phyloP scores from a whole-genome alignment of 2,329 filamentous ascomycete genomes.

The Malbranchea cinnamomea region DNA sequence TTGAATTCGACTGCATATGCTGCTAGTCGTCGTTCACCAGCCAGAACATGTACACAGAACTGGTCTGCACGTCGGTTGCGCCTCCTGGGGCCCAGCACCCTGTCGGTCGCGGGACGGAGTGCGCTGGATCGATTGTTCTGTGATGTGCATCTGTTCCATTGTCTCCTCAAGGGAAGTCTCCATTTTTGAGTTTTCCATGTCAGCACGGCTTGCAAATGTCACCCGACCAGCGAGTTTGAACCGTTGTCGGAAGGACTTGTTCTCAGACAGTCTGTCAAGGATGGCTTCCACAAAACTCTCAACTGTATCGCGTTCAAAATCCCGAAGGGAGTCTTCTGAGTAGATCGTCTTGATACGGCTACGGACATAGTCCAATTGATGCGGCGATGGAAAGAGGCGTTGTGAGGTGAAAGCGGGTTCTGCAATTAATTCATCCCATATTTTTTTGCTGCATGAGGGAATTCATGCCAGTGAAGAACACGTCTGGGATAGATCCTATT shows the following conservation, averaged over 20 bases:
- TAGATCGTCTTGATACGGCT: slow-evolving; percentile 18
- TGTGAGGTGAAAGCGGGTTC: slow-evolving; percentile 5
- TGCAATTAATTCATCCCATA: slow-evolving; percentile 7
- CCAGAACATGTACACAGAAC: slow-evolving; percentile 14
- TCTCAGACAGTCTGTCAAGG: slow-evolving; percentile 15
- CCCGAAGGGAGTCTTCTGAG: slow-evolving; percentile 21
- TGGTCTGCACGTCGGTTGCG: slow-evolving; percentile 14
- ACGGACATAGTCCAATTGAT: slow-evolving; percentile 8
- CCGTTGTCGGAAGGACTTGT: slow-evolving; percentile 15
- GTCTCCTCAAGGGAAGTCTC: too few species aligned
- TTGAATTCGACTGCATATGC: slow-evolving; percentile 17
- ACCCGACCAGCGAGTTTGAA: slow-evolving; percentile 19
- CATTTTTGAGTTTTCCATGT: too few species aligned
- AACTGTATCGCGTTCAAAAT: slow-evolving; percentile 22
- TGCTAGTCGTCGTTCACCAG: slow-evolving; percentile 11
- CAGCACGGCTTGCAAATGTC: too few species aligned
- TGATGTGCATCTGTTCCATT: too few species aligned
- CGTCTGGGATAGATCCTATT: slow-evolving; percentile 6
- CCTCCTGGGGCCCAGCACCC: too few species aligned
- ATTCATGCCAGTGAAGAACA: slow-evolving; percentile 7
- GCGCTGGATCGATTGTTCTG: too few species aligned
- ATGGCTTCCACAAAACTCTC: slow-evolving; percentile 24
- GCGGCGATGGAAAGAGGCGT: slow-evolving; percentile 7
- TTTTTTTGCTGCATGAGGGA: slow-evolving; percentile 3
- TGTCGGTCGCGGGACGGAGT: too few species aligned